A percentile compares a stretch with the other conserved stretches of the same genome.
Conservation (phyloP, 345 rosid genomes). For the Rhodomyrtus tomentosa region DNA sequence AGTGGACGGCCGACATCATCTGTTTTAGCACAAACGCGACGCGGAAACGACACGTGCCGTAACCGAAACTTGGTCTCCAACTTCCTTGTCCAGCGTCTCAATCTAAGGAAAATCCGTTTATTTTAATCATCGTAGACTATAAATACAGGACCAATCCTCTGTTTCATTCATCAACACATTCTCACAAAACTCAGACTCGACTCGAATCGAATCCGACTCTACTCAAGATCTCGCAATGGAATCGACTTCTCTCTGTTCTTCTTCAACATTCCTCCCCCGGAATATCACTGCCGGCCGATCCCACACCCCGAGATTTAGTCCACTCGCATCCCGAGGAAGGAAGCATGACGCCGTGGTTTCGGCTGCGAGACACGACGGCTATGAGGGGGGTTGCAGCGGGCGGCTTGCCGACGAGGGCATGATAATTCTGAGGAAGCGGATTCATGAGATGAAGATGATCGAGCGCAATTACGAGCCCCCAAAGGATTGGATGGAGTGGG, state of each 20-base stretch:
- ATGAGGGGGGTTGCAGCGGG: not conserved
- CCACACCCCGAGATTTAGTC: not conserved
- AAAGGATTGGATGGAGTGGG: conserved; percentile 39
- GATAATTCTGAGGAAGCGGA: conserved; percentile 26
- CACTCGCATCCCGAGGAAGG: not conserved
- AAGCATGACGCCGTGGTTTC: not conserved
- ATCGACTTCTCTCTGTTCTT: not conserved
- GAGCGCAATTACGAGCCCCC: conserved; percentile 25
- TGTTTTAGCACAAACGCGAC: not conserved
- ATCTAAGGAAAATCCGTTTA: not conserved
- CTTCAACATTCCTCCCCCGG: not conserved
- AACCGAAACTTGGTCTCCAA: not conserved
- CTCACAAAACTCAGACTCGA: not conserved
- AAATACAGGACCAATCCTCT: not conserved
- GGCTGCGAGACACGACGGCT: not conserved
- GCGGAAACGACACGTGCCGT: not conserved
- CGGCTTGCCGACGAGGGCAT: conserved; percentile 18
- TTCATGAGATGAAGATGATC: conserved; percentile 21
- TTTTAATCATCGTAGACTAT: not conserved
- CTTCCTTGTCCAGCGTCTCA: not conserved
- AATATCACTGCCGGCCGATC: not conserved
- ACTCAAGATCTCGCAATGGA: not conserved
- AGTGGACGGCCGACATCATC: not conserved
- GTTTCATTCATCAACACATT: not conserved
- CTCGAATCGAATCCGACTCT: not conserved